Conservation (phyloP, 495 filamentous ascomycete genomes). For the Aspergillus hancockii region DNA sequence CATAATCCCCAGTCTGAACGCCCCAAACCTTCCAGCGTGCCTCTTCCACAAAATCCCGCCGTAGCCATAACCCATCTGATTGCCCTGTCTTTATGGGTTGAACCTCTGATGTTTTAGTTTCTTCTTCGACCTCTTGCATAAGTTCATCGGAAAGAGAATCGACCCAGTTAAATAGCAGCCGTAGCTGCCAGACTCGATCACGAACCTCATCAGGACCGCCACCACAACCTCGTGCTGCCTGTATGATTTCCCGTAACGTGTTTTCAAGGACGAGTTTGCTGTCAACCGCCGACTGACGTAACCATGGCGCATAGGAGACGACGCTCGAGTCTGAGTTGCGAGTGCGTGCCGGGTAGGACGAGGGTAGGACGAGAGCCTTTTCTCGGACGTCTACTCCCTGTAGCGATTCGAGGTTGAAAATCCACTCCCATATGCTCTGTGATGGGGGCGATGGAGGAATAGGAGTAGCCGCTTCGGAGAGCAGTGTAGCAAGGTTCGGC, state of each 20-base stretch:
- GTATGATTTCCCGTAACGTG: slow-evolving; percentile 58
- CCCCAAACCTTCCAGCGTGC: slow-evolving; percentile 50
- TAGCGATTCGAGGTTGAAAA: slow-evolving; percentile 68
- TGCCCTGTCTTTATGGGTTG: slow-evolving; percentile 25
- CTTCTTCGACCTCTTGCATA: slow-evolving; percentile 21
- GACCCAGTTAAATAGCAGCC: slow-evolving; percentile 80
- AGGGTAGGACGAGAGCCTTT: slow-evolving; percentile 69
- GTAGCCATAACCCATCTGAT: slow-evolving; percentile 39
- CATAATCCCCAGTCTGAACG: slow-evolving; percentile 62
- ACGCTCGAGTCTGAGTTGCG: slow-evolving; percentile 36
- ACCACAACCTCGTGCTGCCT: slow-evolving; percentile 33
- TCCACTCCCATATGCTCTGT: slow-evolving; percentile 66
- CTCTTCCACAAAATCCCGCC: slow-evolving; percentile 45
- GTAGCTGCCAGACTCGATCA: slow-evolving; percentile 73
- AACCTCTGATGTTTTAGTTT: slow-evolving; percentile 36
- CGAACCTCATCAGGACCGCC: slow-evolving; percentile 45
- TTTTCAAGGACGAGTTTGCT: slow-evolving; percentile 69
- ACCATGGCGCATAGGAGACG: slow-evolving; percentile 39
- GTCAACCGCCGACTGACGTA: slow-evolving; percentile 72
- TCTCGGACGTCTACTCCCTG: slow-evolving; percentile 73
- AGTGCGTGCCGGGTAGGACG: slow-evolving; percentile 41
- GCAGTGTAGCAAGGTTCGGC: slow-evolving; percentile 24
- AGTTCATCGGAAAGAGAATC: slow-evolving; percentile 41
- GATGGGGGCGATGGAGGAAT: slow-evolving; percentile 35
- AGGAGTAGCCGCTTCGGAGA: slow-evolving; percentile 27